phyloP scores from a whole-genome alignment of 108 stramenopile genomes.

The Epithemia pelagica region DNA sequence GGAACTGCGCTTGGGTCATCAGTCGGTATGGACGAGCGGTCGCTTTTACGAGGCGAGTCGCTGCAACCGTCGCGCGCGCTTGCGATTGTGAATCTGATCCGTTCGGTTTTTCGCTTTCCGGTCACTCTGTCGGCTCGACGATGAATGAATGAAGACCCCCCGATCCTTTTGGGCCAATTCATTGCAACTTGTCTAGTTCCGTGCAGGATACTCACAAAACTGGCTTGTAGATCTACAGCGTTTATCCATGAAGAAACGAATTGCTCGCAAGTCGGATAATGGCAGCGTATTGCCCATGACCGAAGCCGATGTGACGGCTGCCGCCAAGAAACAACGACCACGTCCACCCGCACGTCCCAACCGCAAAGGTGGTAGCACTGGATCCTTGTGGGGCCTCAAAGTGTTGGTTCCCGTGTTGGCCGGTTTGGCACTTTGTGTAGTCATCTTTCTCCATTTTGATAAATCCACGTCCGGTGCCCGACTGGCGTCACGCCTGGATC shows the following conservation, averaged over 20 bases:
- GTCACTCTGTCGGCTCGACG: too few species aligned
- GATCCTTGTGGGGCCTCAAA: background rate
- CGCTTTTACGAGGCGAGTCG: too few species aligned
- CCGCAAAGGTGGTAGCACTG: background rate
- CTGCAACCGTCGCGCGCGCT: too few species aligned
- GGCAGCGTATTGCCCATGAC: background rate
- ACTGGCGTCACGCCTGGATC: background rate
- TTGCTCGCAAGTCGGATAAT: background rate
- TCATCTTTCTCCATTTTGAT: background rate
- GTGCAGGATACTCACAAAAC: too few species aligned
- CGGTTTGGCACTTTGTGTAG: background rate
- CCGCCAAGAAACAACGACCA: background rate
- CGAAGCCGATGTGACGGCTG: background rate
- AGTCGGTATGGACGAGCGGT: too few species aligned
- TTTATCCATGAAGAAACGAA: constrained; percentile 1
- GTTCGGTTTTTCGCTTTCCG: too few species aligned
- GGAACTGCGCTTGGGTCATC: too few species aligned
- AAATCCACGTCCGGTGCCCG: background rate
- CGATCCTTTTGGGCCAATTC: too few species aligned
- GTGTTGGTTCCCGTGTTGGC: background rate
- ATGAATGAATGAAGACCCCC: too few species aligned
- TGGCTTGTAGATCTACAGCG: too few species aligned
- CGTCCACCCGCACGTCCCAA: background rate
- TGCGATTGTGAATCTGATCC: too few species aligned
- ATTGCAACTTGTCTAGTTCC: too few species aligned